These are phyloP conservation scores for Solanum aculeatissimum DNA, from an alignment of 305 asterid genomes.

Conservation along the genomic window DNA sequence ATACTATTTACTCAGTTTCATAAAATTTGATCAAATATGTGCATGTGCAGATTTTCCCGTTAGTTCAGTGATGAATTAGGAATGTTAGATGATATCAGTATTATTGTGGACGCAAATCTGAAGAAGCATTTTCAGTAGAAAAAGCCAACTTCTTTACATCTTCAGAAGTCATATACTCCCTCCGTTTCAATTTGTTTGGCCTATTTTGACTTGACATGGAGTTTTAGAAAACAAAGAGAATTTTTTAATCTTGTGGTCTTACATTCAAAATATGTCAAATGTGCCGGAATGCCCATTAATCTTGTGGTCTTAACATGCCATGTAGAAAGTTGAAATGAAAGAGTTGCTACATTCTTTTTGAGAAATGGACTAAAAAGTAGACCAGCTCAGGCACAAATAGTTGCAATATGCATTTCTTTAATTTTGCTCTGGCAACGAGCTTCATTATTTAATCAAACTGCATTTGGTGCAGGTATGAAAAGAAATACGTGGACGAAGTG, in stretches of 20 bases:
- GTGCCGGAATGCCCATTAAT: not conserved
- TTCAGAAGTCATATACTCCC: not conserved
- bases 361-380: not conserved
- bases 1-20: not conserved
- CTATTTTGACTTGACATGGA: not conserved
- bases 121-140: not conserved
- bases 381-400: not conserved
- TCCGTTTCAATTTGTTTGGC: not conserved
- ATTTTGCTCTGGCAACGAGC: not conserved
- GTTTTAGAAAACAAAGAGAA: not conserved
- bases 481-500: constrained; percentile 46
- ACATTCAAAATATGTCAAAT: not conserved
- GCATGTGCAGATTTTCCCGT: not conserved
- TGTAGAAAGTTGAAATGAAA: not conserved
- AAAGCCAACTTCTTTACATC: not conserved
- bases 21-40: not conserved
- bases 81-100: not conserved
- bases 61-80: not conserved
- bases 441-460: constrained; percentile 1
- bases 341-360: not conserved
- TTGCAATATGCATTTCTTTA: not conserved
- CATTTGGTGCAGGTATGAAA: constrained; percentile 49
- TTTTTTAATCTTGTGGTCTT: not conserved
- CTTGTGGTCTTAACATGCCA: not conserved
- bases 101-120: not conserved